These are phyloP conservation scores for Theobroma grandiflorum DNA, from an alignment of 441 rosid species.

Conservation along the genomic window DNA sequence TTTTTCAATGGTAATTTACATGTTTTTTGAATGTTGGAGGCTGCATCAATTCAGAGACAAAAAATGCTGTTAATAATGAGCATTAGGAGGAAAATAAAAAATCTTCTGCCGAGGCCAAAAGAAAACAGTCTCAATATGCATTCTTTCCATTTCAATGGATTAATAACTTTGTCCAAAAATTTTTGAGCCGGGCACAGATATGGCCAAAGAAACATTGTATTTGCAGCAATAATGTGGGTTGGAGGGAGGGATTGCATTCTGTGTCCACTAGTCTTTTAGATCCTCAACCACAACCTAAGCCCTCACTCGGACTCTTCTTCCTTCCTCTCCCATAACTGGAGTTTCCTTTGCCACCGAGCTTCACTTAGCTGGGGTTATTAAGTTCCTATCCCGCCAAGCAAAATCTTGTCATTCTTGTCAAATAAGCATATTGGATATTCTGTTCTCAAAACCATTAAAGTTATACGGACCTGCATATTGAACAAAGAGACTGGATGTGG, in stretches of 20 bases:
- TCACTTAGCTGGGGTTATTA: background rate
- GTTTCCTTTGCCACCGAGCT: background rate
- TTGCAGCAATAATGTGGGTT: slow-evolving; percentile 2
- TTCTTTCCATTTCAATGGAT: background rate
- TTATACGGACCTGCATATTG: background rate
- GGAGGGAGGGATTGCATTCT: background rate
- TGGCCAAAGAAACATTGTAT: background rate
- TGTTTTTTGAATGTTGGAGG: background rate
- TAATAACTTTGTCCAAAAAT: slow-evolving; percentile 3
- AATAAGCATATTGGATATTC: background rate
- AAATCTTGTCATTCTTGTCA: background rate
- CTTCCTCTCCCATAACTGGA: background rate
- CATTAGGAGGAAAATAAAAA: background rate
- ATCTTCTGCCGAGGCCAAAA: background rate
- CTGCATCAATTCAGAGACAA: background rate
- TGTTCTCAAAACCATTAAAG: background rate
- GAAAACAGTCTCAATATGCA: background rate
- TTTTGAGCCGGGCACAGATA: background rate
- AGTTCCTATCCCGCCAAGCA: background rate
- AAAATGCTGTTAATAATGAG: background rate
- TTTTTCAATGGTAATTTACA: background rate
- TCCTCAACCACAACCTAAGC: background rate
- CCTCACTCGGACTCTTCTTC: background rate
- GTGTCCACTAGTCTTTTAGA: background rate
- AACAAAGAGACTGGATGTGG: background rate